These are phyloP conservation scores for Malus hybrid DNA, from an alignment of 331 rosid genomes.

Conservation along the genomic window DNA sequence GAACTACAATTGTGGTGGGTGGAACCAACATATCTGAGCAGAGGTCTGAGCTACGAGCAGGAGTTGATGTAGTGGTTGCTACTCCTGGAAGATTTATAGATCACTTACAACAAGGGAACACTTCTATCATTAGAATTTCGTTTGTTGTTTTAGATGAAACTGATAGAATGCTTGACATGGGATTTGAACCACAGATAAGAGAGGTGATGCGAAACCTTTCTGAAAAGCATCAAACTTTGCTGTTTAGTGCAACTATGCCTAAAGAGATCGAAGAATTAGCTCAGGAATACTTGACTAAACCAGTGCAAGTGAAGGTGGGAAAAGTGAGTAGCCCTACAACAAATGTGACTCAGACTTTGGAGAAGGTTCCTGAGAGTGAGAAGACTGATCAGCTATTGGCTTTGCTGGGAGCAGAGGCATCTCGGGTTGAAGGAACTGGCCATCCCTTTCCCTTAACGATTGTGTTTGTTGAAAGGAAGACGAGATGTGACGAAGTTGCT, in stretches of 20 bases:
- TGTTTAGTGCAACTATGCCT: conserved; percentile 91
- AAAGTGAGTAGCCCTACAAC: no score
- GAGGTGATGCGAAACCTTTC: conserved; percentile 83
- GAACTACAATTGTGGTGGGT: conserved; percentile 80
- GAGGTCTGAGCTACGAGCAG: conserved; percentile 30
- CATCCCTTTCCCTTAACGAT: no score
- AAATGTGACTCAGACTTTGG: no score
- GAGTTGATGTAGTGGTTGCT: conserved; percentile 65
- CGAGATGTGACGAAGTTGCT: no score
- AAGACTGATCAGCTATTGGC: no score
- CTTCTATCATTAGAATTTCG: conserved; percentile 72
- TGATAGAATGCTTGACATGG: conserved; percentile 94
- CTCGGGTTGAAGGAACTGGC: no score
- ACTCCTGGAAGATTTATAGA: conserved; percentile 91
- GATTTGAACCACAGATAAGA: conserved; percentile 78
- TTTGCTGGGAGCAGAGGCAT: no score
- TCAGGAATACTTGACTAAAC: conserved; percentile 24
- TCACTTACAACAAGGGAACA: conserved; percentile 84
- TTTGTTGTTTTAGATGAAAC: conserved; percentile 83
- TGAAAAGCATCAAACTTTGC: conserved; percentile 70
- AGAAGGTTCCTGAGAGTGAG: no score
- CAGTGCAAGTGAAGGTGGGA: no score
- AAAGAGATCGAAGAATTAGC: conserved; percentile 75
- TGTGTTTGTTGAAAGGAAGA: no score
- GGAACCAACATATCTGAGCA: conserved; percentile 78